A percentile compares a stretch with the other conserved stretches of the same genome.
phyloP scores from a whole-genome alignment of 2,329 filamentous ascomycete species.

The Tolypocladium cylindrosporum region DNA sequence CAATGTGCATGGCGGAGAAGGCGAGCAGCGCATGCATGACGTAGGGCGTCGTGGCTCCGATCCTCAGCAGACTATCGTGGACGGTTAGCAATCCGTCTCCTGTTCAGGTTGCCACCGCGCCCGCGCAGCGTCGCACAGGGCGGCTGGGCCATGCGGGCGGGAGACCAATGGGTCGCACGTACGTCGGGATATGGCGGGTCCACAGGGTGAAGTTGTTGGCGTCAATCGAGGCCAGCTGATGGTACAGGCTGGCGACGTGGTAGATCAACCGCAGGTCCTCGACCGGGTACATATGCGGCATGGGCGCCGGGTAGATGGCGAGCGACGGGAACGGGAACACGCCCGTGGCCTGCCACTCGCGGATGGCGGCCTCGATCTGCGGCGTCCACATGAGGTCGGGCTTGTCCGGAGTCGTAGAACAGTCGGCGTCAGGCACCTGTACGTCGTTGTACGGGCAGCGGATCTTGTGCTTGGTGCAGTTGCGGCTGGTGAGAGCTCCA shows the following conservation, averaged over 20 bases:
- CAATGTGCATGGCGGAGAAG: constrained; percentile 89
- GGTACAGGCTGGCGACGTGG: constrained; percentile 78
- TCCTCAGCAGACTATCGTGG: constrained; percentile 45
- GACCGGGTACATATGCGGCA: constrained; percentile 61
- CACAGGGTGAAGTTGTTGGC: constrained; percentile 82
- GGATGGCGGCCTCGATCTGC: constrained; percentile 71
- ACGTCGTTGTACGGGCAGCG: constrained; percentile 96
- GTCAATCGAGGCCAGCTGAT: constrained; percentile 67
- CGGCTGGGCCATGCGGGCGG: background rate
- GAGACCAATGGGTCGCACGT: constrained; percentile 28
- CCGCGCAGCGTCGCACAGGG: constrained; percentile 6
- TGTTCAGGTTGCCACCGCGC: background rate
- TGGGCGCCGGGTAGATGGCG: constrained; percentile 63
- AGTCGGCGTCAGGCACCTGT: constrained; percentile 51
- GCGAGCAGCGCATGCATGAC: constrained; percentile 91
- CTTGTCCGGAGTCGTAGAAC: constrained; percentile 50
- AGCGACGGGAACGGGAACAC: constrained; percentile 79
- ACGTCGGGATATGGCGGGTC: constrained; percentile 90
- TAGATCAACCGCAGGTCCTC: constrained; percentile 83
- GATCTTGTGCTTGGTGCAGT: constrained; percentile 98
- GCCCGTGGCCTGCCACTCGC: constrained; percentile 75
- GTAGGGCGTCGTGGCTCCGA: constrained; percentile 73
- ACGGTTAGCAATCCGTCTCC: background rate
- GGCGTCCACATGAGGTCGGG: constrained; percentile 75
- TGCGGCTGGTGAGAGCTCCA: constrained; percentile 51